Evolutionary conservation across 192 early-diverging fungal species (phyloP), one percentile per base, ranked within the genome.

Genomic region (Anaeromyces robustus): DNA sequence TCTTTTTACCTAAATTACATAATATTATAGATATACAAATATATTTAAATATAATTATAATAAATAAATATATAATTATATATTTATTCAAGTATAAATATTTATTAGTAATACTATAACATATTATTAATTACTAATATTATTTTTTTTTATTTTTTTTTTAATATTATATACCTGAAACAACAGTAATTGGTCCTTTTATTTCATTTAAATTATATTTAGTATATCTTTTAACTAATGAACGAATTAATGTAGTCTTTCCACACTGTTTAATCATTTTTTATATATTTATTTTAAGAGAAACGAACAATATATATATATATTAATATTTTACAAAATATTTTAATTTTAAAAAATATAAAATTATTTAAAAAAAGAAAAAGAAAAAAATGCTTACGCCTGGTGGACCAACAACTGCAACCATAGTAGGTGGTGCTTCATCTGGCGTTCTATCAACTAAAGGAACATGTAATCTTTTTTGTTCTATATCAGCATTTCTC

Each of bases 191-290:
- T 29, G 98, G 98, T 12, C 98, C 98, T 79, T 95, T 94, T 83
- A 98, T 92, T 77, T 96, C 95, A 9, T 87, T 86, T 81, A 98
- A 84, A 79, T 93, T 95, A 85, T 98, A 94, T 86, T 97, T 97
- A 29, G 97, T 96, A 87, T 94, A 99, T 79, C 93, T 88, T 82
- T 97, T 96, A 32, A 99, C 95, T 29, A 99, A 92, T 16, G 96
- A 97, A 78, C 93, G 93, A 85, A 99, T 97, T 81, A 98, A 85
- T n/a, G 97, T 99, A 22, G 96, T 94, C 85, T 99, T 99, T 81
- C 97, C 97, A 78, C 90, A 92, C 94, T 95, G 82, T 77, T 16
- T 16, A 22, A 22, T 52, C 22, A 28, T 17, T 52, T 29, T 68
- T 30, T 82, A 29, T 82, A 29, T 26, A n/a, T n/a, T n/a, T n/a